A percentile compares a stretch with the other conserved stretches of the same genome.
phyloP scores from a whole-genome alignment of 371 early-diverging fungal species.

The Mortierella polycephala region DNA sequence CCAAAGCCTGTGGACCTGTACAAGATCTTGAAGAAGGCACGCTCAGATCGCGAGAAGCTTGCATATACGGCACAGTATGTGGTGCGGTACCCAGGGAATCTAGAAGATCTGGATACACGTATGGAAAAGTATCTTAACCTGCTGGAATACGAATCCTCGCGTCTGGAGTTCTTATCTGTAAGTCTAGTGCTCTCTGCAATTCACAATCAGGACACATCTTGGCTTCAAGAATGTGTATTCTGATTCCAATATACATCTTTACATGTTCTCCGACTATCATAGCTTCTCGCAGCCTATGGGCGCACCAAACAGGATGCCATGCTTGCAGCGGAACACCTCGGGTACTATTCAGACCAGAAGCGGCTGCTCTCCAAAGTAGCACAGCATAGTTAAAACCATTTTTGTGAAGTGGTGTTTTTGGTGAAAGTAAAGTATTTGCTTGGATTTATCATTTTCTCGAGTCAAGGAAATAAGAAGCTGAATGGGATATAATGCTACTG shows the following conservation, averaged over 20 bases:
- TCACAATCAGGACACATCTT: neutral
- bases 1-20: conserved; percentile 27
- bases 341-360: conserved; percentile 44
- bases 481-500: too few relatives aligned
- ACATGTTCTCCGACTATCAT: neutral
- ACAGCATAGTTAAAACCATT: neutral
- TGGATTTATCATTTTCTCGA: too few relatives aligned
- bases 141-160: conserved; percentile 42
- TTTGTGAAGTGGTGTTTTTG: too few relatives aligned
- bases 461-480: too few relatives aligned
- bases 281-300: conserved; percentile 32
- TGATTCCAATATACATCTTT: neutral
- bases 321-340: conserved; percentile 11
- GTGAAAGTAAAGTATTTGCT: too few relatives aligned
- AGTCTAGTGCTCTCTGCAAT: neutral
- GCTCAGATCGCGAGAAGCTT: conserved; percentile 41
- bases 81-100: conserved; percentile 37
- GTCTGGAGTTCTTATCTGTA: conserved; percentile 40
- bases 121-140: conserved; percentile 36
- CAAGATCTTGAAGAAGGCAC: conserved; percentile 37
- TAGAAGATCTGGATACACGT: conserved; percentile 29
- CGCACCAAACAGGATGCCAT: conserved; percentile 7
- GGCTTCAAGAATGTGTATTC: too few relatives aligned
- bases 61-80: conserved; percentile 39
- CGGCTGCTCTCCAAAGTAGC: neutral